A percentile compares a stretch with the other conserved stretches of the same genome.
phyloP scores from a whole-genome alignment of 176 grass and related monocot species.

The Bromus sterilis region DNA sequence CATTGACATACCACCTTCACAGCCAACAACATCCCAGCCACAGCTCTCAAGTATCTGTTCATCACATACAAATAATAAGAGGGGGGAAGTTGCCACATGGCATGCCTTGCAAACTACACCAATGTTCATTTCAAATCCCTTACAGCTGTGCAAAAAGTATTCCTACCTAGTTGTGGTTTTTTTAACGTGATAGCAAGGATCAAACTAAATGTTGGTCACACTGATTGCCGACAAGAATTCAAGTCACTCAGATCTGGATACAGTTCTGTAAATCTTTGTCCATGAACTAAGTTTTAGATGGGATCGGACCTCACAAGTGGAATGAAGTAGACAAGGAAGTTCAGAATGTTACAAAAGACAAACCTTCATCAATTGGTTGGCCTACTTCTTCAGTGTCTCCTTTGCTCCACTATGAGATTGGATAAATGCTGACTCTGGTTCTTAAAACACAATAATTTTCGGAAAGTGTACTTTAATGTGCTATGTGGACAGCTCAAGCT shows the following conservation, averaged over 20 bases:
- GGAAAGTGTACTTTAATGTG: conserved; percentile 72
- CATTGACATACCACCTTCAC: too few relatives aligned
- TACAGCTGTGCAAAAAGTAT: too few relatives aligned
- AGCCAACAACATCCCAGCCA: too few relatives aligned
- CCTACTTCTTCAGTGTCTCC: conserved; percentile 38
- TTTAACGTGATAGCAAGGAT: neutral
- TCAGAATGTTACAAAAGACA: conserved; percentile 4
- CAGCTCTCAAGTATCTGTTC: too few relatives aligned
- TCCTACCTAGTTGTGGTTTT: too few relatives aligned
- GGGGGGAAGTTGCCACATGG: too few relatives aligned
- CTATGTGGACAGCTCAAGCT: conserved; percentile 59
- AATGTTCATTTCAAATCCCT: too few relatives aligned
- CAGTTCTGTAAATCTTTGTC: neutral
- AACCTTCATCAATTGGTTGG: conserved; percentile 45
- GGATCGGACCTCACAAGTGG: too few relatives aligned
- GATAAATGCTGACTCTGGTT: conserved; percentile 44
- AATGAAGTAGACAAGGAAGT: neutral
- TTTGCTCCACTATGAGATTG: conserved; percentile 46
- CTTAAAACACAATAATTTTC: conserved; percentile 53
- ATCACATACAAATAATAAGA: too few relatives aligned
- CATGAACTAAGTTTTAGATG: neutral
- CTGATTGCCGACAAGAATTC: neutral
- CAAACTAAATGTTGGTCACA: neutral
- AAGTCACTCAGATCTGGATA: neutral
- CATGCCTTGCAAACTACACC: too few relatives aligned